Percentiles rank a stretch among this genome's conserved stretches.
phyloP scores from a whole-genome alignment of 495 filamentous ascomycete species.

The Alectoria sarmentosa region DNA sequence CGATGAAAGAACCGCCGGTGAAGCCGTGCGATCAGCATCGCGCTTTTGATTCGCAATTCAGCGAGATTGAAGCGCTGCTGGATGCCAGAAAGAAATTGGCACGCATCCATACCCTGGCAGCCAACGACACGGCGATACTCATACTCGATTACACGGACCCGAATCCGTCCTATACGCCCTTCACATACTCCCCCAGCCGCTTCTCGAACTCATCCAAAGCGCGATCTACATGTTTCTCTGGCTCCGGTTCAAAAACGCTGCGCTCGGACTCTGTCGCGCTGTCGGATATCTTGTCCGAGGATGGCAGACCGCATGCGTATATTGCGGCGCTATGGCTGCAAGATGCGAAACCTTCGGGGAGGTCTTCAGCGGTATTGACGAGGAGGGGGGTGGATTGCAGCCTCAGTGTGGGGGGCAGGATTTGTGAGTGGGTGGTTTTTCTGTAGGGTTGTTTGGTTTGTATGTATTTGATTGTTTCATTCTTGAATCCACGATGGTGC shows the following conservation, averaged over 20 bases:
- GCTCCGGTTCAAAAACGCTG: neutral
- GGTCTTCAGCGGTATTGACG: neutral
- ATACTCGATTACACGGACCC: too few species aligned
- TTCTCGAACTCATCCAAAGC: neutral
- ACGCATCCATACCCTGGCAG: neutral
- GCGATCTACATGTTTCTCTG: neutral
- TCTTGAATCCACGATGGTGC: too few species aligned
- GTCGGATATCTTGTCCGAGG: neutral
- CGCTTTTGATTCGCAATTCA: neutral
- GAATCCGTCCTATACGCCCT: neutral
- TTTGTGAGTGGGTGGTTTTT: constrained; percentile 9
- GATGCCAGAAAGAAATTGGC: neutral
- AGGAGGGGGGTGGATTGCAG: neutral
- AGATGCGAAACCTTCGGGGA: neutral
- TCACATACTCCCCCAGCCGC: neutral
- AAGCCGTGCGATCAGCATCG: neutral
- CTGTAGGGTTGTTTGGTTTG: neutral
- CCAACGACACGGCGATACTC: neutral
- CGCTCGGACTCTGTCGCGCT: neutral
- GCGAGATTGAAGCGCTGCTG: neutral
- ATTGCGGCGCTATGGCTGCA: neutral
- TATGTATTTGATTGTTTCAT: neutral
- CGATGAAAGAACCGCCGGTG: neutral
- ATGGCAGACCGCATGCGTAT: neutral
- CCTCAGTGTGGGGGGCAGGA: neutral